These are phyloP conservation scores for Neopestalotiopsis clavispora DNA, from an alignment of 2,329 filamentous ascomycete genomes.

Conservation along the genomic window DNA sequence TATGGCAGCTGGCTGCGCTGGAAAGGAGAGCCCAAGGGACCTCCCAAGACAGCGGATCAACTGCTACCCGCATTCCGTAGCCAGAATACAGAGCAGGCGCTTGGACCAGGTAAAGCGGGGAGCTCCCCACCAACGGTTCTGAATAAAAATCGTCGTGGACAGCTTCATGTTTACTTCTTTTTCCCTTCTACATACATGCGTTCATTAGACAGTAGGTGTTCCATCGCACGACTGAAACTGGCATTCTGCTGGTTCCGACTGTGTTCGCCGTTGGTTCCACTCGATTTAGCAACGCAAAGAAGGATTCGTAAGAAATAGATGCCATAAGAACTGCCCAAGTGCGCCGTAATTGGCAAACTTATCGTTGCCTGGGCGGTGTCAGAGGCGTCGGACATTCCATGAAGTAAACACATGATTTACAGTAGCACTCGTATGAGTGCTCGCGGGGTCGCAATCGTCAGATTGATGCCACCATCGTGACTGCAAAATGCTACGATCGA, in stretches of 20 bases:
- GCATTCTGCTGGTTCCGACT: constrained; percentile 70
- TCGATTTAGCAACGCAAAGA: constrained; percentile 57
- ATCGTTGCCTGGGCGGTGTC: constrained; percentile 79
- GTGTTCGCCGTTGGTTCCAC: constrained; percentile 61
- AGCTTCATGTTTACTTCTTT: constrained; percentile 21
- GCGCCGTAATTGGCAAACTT: constrained; percentile 42
- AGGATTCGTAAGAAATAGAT: constrained; percentile 50
- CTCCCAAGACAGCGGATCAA: not conserved
- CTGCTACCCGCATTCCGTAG: not conserved
- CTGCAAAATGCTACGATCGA: not conserved
- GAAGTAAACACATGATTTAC: not conserved
- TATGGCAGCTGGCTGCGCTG: not conserved
- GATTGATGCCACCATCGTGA: not conserved
- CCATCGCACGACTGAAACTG: constrained; percentile 55
- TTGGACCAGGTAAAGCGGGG: not conserved
- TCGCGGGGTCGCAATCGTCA: not conserved
- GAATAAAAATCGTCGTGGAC: constrained; percentile 5
- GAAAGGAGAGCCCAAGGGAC: not conserved
- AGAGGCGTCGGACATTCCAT: constrained; percentile 75
- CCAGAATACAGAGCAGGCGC: not conserved
- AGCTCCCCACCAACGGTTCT: not conserved
- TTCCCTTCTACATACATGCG: constrained; percentile 62
- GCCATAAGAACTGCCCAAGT: constrained; percentile 77
- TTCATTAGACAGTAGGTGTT: constrained; percentile 84
- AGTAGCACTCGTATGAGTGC: not conserved